Evolutionary conservation across 768 basidiomycete species (phyloP), one percentile per base, ranked within the genome.

Genomic region (Rhizopogon rudus): DNA sequence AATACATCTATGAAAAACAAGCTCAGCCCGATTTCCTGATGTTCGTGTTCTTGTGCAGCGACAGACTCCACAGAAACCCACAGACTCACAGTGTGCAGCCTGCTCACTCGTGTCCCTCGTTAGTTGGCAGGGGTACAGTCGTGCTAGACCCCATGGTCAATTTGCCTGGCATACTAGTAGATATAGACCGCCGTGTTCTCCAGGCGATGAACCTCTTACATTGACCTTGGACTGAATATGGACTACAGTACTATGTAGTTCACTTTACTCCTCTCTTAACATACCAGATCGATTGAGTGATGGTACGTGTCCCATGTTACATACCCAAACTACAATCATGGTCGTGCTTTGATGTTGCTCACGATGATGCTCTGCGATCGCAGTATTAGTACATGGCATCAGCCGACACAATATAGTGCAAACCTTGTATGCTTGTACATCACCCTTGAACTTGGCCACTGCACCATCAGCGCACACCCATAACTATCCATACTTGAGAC

Each of bases 401-500:
- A 3, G 14, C 20, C 0, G 39, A 44, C 39, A 20, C 7, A 40
- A 28, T 29, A 9, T 12, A 8, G 12, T 31, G 62, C 73, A 57
- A 51, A 84, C 91, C 87, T 96, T 97, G 79, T 97, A 97, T 10
- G 81, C 83, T 63, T 91, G 82, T 1, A 97, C 94, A 63, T 97
- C 94, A 40, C 93, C 93, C 69, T 73, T 83, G 77, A 93, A 96
- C 69, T 92, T 91, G 55, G 72, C 73, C 33, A 92, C 89, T 0
- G 86, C 87, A 51, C 81, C 85, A 64, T 93, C 89, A 31, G 84
- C 86, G 63, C 95, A 98, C 9, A 97, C 93, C 92, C 93, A 98
- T 20, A 98, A 80, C 91, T 94, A 65, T 8, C 51, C 3, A 40
- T 9, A 41, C 46, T 57, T 54, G 25, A 56, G 60, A 55, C 40